Evolutionary conservation across 495 filamentous ascomycete genomes (phyloP).

Genomic region (Saxophila tyrrhenica): DNA sequence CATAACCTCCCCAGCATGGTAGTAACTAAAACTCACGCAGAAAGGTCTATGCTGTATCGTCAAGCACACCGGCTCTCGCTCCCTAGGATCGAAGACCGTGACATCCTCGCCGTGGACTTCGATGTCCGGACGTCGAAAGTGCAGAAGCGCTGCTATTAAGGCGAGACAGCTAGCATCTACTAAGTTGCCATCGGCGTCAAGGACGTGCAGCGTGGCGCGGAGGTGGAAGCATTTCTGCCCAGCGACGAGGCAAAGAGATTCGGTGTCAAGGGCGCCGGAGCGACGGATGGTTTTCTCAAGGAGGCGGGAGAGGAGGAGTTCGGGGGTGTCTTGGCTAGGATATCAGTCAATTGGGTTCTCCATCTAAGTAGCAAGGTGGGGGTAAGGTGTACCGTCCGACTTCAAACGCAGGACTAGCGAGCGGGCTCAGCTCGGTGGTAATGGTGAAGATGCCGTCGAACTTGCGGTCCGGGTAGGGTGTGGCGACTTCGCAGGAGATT

Average conservation of each 20-base stretch:
- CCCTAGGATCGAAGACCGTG: slow-evolving; percentile 67
- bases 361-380: background rate
- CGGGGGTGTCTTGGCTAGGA: slow-evolving; percentile 30
- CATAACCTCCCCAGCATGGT: slow-evolving; percentile 49
- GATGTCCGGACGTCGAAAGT: slow-evolving; percentile 82
- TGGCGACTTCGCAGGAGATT: slow-evolving; percentile 76
- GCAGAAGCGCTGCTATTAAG: slow-evolving; percentile 72
- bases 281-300: slow-evolving; percentile 90
- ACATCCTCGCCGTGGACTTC: slow-evolving; percentile 70
- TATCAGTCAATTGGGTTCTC: slow-evolving; percentile 2
- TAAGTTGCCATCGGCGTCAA: slow-evolving; percentile 79
- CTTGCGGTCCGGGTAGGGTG: slow-evolving; percentile 75
- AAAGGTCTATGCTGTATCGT: slow-evolving; percentile 83
- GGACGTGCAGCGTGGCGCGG: slow-evolving; percentile 78
- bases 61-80: slow-evolving; percentile 79
- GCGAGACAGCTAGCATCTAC: slow-evolving; percentile 77
- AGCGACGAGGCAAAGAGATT: slow-evolving; percentile 87
- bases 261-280: slow-evolving; percentile 81
- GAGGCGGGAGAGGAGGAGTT: slow-evolving; percentile 71
- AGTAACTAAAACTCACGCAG: slow-evolving; percentile 75
- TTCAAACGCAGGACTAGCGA: slow-evolving; percentile 86
- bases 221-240: slow-evolving; percentile 83
- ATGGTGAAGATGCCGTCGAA: slow-evolving; percentile 94
- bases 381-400: slow-evolving; percentile 52
- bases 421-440: slow-evolving; percentile 76